Base-by-base conservation (phyloP, 106 monocot species). In the Chionographis japonica region DNA sequence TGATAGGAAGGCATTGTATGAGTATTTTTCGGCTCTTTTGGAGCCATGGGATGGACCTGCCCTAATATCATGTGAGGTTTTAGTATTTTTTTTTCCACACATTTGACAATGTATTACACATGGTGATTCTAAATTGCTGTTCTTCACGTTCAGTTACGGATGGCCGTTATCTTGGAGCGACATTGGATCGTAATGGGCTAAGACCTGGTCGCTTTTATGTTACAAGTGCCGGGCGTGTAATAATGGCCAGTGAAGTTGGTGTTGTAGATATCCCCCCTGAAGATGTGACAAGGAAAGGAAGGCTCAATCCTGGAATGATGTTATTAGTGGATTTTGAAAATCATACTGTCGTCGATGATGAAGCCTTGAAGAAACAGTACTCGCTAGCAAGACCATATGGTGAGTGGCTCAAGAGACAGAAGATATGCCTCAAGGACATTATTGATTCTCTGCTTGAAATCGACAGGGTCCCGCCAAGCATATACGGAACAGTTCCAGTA, bases 41-140 rank as follows among this genome's bases (percentile, higher is more conserved):
- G 98, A 98, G 27, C 98, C 98, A 62, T 98, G 98, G 98, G 98
- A 98, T 83, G 98, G 98, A 53, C 98, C 98, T 68, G 98, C 98
- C 68, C 83, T 98, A 49, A 85, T 98, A 77, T 93, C 98, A 75
- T 98, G 98, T 98, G 73, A 83, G 68, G 40, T 62, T 73, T 4
- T 50, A 40, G 20, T 19, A 40, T 0, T 39, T 62, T 16, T 8
- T 62, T n/a, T 62, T 36, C 37, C 11, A 13, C 6, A 12, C 15
- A 8, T 6, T 41, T 12, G 11, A 12, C 4, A 12, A 17, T 36
- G 4, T 14, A 13, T 13, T 52, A 40, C 10, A 13, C 72, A 35
- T 39, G 40, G 1, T 19, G 13, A 52, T 51, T 54, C 56, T 43
- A n/a, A 4, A 40, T 17, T 74, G 46, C 60, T 76, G 1, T 27